Evolutionary conservation across 2,329 filamentous ascomycete species (phyloP).

Genomic region (Ascochyta lentis): DNA sequence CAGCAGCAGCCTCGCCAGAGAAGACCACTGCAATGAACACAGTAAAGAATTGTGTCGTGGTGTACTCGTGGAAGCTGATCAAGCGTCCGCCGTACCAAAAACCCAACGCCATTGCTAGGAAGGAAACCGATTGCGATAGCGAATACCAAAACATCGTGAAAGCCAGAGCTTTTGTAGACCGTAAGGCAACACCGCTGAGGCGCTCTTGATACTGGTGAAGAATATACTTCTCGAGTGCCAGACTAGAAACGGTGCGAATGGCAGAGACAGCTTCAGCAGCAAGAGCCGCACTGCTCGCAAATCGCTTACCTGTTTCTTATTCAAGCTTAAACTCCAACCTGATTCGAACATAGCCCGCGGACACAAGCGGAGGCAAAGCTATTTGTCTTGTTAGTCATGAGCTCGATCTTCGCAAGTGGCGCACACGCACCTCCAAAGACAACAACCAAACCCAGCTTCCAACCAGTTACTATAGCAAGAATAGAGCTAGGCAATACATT

Average conservation of each 20-base stretch:
- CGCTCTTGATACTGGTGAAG: constrained; percentile 69
- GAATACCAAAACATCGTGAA: constrained; percentile 83
- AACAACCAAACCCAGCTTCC: constrained; percentile 84
- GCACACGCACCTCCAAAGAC: constrained; percentile 73
- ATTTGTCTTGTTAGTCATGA: not conserved
- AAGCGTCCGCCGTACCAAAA: constrained; percentile 50
- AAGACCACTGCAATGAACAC: constrained; percentile 69
- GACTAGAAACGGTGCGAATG: constrained; percentile 89
- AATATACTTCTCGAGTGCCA: constrained; percentile 87
- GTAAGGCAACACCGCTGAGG: constrained; percentile 61
- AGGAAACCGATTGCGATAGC: constrained; percentile 78
- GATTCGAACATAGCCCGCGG: constrained; percentile 83
- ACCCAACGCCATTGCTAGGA: constrained; percentile 43
- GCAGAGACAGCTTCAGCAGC: constrained; percentile 93
- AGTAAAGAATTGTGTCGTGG: constrained; percentile 88
- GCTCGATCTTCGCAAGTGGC: no score
- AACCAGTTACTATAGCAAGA: constrained; percentile 76
- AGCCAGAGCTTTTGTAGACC: constrained; percentile 69
- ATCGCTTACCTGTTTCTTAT: constrained; percentile 74
- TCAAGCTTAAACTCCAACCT: constrained; percentile 81
- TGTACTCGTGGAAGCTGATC: constrained; percentile 57
- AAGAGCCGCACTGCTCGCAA: constrained; percentile 68
- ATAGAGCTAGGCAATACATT: constrained; percentile 78
- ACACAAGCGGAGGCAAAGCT: constrained; percentile 33
- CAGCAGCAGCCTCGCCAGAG: constrained; percentile 71